Conservation (phyloP, 2,329 filamentous ascomycete species). For the Paecilomyces dactylethromorphus region DNA sequence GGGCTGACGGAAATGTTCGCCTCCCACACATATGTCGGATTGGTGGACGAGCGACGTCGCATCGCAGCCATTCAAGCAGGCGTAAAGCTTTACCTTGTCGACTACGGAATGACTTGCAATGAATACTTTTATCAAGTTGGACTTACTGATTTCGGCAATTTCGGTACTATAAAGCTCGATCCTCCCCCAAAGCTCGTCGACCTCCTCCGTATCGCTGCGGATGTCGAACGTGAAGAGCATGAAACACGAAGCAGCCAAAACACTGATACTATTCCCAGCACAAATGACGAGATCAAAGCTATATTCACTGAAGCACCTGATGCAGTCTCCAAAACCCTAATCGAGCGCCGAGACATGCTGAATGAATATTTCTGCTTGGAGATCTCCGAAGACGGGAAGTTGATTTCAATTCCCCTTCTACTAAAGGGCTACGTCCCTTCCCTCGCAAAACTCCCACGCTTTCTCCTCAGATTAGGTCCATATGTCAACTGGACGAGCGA, state of each 20-base stretch:
- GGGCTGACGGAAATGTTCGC: constrained; percentile 82
- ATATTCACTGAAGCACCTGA: constrained; percentile 61
- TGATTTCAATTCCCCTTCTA: constrained; percentile 74
- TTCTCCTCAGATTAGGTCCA: constrained; percentile 81
- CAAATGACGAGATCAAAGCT: constrained; percentile 44
- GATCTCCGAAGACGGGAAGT: constrained; percentile 68
- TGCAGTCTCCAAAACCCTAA: constrained; percentile 60
- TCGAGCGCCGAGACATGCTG: constrained; percentile 77
- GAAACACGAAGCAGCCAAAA: not conserved
- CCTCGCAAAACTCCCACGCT: constrained; percentile 78
- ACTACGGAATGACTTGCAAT: constrained; percentile 79
- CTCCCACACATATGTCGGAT: constrained; percentile 83
- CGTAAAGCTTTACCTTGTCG: constrained; percentile 83
- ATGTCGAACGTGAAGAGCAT: constrained; percentile 56
- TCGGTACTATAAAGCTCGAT: constrained; percentile 73
- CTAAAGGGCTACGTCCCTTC: constrained; percentile 83
- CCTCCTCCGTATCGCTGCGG: constrained; percentile 66
- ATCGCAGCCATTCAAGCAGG: constrained; percentile 91
- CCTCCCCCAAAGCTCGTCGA: constrained; percentile 66
- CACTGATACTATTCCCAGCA: not conserved
- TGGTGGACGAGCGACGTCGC: constrained; percentile 80
- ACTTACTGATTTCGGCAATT: constrained; percentile 92
- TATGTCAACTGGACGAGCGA: constrained; percentile 83
- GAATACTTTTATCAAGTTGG: constrained; percentile 97
- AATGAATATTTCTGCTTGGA: constrained; percentile 87